These are phyloP conservation scores for Hirsutella thompsonii DNA, from an alignment of 2,329 filamentous ascomycete genomes.

Conservation along the genomic window DNA sequence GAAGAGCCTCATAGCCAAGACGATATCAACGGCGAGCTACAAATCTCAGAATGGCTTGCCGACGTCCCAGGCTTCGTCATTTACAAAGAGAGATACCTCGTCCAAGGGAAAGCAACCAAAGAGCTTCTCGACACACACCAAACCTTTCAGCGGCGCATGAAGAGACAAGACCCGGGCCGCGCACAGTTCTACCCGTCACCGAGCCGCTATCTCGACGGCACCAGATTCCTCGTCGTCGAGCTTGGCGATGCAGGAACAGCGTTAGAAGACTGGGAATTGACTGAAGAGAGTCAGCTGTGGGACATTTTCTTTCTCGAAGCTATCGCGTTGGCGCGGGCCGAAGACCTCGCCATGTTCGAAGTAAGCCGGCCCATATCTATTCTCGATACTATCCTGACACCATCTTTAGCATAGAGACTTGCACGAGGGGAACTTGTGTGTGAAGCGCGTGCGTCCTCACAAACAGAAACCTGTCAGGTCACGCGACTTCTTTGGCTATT, in stretches of 20 bases:
- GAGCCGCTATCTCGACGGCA: constrained; percentile 43
- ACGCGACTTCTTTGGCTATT: constrained; percentile 37
- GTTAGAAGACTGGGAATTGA: constrained; percentile 43
- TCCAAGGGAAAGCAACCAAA: constrained; percentile 40
- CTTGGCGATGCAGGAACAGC: constrained; percentile 49
- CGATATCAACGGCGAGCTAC: constrained; percentile 44
- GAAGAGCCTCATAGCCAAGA: constrained; percentile 43
- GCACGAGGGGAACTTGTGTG: constrained; percentile 52
- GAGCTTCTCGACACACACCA: constrained; percentile 47
- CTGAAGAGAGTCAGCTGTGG: constrained; percentile 40
- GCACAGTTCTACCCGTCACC: constrained; percentile 51
- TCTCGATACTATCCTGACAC: constrained; percentile 1
- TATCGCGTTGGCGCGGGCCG: constrained; percentile 46
- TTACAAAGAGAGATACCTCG: constrained; percentile 51
- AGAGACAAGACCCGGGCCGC: constrained; percentile 40
- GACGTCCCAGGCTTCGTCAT: constrained; percentile 53
- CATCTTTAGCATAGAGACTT: constrained; percentile 45
- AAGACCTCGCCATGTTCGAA: constrained; percentile 46
- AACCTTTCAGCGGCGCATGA: constrained; percentile 38
- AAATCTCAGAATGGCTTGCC: constrained; percentile 50
- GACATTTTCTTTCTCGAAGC: constrained; percentile 49
- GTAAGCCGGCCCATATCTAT: constrained; percentile 19
- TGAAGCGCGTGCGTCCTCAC: constrained; percentile 28
- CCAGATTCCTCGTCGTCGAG: constrained; percentile 48
- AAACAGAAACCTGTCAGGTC: constrained; percentile 16